phyloP scores from a whole-genome alignment of 2,329 filamentous ascomycete species.

The Trichoderma aggressivum region DNA sequence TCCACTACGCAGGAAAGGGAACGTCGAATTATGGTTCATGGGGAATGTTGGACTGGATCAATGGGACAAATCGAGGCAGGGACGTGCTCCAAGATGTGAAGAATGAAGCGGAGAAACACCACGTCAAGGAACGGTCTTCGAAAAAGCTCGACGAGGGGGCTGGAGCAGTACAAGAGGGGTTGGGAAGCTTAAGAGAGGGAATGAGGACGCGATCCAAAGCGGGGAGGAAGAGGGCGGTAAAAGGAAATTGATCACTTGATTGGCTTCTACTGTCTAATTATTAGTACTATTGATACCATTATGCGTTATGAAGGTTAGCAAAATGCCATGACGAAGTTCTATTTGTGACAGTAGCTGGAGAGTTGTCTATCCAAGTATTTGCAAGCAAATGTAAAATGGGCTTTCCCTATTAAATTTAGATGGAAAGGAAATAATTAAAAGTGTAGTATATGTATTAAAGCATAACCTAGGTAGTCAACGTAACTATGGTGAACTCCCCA shows the following conservation, averaged over 20 bases:
- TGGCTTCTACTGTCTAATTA: background rate
- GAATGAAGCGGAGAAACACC: constrained; percentile 57
- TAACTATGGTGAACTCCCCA: too few relatives aligned
- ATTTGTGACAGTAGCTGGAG: background rate
- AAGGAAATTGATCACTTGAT: background rate
- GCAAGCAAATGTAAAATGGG: background rate
- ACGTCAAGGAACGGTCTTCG: constrained; percentile 42
- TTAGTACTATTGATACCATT: background rate
- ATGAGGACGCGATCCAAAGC: constrained; percentile 29
- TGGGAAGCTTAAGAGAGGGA: constrained; percentile 30
- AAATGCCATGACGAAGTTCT: too few relatives aligned
- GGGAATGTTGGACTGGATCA: constrained; percentile 60
- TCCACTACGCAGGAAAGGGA: constrained; percentile 48
- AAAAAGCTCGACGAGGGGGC: constrained; percentile 34
- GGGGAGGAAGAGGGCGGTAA: constrained; percentile 25
- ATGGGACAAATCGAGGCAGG: constrained; percentile 53
- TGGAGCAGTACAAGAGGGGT: constrained; percentile 32
- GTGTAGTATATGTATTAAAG: too few relatives aligned
- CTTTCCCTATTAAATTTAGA: too few relatives aligned
- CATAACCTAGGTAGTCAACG: too few relatives aligned
- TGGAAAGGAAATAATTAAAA: too few relatives aligned
- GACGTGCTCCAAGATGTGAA: constrained; percentile 51
- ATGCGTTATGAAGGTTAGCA: background rate
- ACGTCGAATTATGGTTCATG: constrained; percentile 59
- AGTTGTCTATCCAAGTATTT: background rate